Evolutionary conservation across 345 rosid genomes (phyloP), one percentile per base, ranked within the genome.

Genomic region (Populus tremula): DNA sequence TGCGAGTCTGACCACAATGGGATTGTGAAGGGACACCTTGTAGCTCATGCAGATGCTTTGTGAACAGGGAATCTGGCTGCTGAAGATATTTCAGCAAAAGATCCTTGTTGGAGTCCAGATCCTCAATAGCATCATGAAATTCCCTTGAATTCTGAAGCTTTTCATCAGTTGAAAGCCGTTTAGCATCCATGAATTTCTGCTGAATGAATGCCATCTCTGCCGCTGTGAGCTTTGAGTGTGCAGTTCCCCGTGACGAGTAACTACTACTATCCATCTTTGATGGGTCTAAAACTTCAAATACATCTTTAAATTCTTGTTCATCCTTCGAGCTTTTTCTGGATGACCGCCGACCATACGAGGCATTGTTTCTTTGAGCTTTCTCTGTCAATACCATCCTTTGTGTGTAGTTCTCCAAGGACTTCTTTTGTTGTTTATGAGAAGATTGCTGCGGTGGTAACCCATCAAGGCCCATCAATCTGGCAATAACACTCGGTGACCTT

Each of bases 401-500:
- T 62, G 77, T 84, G 64, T 69, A 77, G 77, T 78, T 85, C 79
- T 87, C 90, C 1, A 47, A 25, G 45, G 81, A 78, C 80, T 86
- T 87, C 69, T 78, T 88, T 20, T 81, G 88, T 65, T 79, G 89
- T 10, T 82, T 90, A 23, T 80, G 84, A 67, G 85, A 77, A 77
- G 85, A 80, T 76, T 81, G 90, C 77, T 76, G 87, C 83, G 90
- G 82, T 16, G 98, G 98, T 84, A 91, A 71, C 49, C 90, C 96
- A 67, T 96, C 98, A 45, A 96, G 90, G 80, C 99, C 99, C 99
- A 94, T 96, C 80, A 96, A 80, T 78, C 94, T 86, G 7, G 96
- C 99, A 82, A 96, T 91, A 74, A 92, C 90, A 77, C 94, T 85
- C 6, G 95, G 97, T 66, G 97, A 78, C 76, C 93, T 88, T 74